These are phyloP conservation scores for Oryza meyeriana DNA, from an alignment of 176 grass and related monocot species.

Conservation along the genomic window DNA sequence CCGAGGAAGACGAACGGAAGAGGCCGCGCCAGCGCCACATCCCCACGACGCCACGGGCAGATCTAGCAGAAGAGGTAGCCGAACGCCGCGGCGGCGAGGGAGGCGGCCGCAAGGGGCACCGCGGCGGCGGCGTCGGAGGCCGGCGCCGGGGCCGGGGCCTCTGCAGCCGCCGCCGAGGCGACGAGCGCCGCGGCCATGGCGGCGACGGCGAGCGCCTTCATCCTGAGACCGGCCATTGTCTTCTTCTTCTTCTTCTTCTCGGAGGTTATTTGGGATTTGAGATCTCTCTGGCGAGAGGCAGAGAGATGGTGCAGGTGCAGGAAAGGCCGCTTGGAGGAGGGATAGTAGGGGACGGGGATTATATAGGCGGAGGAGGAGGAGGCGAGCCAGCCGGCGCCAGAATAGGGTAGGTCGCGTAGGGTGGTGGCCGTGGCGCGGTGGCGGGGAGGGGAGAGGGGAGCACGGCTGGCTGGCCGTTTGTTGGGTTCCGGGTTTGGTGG, in stretches of 20 bases:
- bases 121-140: conserved; percentile 33
- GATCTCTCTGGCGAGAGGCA: conserved; percentile 30
- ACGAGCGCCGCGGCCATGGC: conserved; percentile 48
- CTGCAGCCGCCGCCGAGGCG: conserved; percentile 29
- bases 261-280: background rate
- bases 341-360: background rate
- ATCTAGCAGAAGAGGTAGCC: conserved; percentile 64
- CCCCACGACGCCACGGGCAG: too few relatives aligned
- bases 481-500: conserved; percentile 25
- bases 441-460: background rate
- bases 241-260: background rate
- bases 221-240: conserved; percentile 46
- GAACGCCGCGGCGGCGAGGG: conserved; percentile 42
- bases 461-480: conserved; percentile 45
- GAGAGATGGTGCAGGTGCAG: conserved; percentile 25
- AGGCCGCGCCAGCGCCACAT: too few relatives aligned
- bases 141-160: conserved; percentile 50
- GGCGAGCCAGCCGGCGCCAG: background rate
- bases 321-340: background rate
- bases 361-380: background rate
- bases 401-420: conserved; percentile 21
- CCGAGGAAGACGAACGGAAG: too few relatives aligned
- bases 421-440: background rate
- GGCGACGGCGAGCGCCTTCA: conserved; percentile 45
- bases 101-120: conserved; percentile 42